Evolutionary conservation across 1,284 basidiomycete genomes (phyloP), one percentile per base, ranked within the genome.

Genomic region (Microbotryum lychnidis-dioicae): DNA sequence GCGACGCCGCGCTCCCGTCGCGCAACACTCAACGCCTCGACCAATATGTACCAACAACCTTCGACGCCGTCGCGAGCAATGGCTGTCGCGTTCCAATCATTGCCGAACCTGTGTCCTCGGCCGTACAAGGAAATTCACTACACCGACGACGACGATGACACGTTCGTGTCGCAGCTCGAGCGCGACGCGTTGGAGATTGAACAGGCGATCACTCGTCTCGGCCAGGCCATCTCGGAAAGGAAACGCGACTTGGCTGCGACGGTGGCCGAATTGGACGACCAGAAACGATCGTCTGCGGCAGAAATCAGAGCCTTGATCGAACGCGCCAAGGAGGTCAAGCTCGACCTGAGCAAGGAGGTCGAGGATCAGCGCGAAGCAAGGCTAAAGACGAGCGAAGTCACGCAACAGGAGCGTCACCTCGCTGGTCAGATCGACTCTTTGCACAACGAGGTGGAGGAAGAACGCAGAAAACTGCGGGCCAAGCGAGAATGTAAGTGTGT

Each of bases 161-260:
- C 59, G 65, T 21, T 62, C 60, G 4, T 44, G 48, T 20, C 56
- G 62, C 21, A 62, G 65, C 25, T 44, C 87, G 54, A 94, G 87
- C 74, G 87, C 90, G 20, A 87, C 91, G 51, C 51, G 25, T 25
- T 53, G 52, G 93, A 74, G 7, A 89, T 82, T 31, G 87, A 85
- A 74, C 54, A 21, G 29, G 21, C 18, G 18, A 20, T 46, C 54
- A 10, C 29, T 42, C n/a, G n/a, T 37, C n/a, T 37, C 54, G 54
- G 42, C n/a, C 65, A 70, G 29, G 70, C 61, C 16, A 72, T 75
- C 50, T 70, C 69, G 21, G 60, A 56, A 4, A 58, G 64, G 18
- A 53, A 62, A 5, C 61, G 62, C 25, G 64, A 58, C 33, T 48
- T 69, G 42, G 49, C 61, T 37, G 57, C 56, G 23, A 47, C 62